Conservation (phyloP, 1,139 yeast species). For the Pichia sp. region DNA sequence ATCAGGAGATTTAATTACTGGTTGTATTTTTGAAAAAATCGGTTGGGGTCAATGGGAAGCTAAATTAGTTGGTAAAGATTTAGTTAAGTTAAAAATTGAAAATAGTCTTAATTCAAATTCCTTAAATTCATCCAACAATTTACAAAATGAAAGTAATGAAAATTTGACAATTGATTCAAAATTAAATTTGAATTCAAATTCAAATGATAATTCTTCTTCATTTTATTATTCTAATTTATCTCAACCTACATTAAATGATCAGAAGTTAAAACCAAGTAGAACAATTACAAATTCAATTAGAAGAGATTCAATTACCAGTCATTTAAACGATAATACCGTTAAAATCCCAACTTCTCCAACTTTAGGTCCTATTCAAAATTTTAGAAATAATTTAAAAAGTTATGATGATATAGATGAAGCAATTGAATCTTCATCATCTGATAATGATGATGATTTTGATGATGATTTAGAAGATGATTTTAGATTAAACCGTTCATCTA, state of each 20-base stretch:
- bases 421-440: slow-evolving; percentile 33
- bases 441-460: slow-evolving; percentile 28
- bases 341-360: slow-evolving; percentile 39
- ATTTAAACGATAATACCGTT: slow-evolving; percentile 41
- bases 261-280: slow-evolving; percentile 15
- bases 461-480: slow-evolving; percentile 22
- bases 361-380: slow-evolving; percentile 23
- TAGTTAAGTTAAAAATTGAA: slow-evolving; percentile 34
- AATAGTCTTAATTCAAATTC: slow-evolving; percentile 1
- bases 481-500: neutral
- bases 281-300: slow-evolving; percentile 34
- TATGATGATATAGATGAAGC: slow-evolving; percentile 30
- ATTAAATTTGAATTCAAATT: neutral
- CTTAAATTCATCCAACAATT: too few relatives aligned
- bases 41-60: slow-evolving; percentile 99
- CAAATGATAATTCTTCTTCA: too few relatives aligned
- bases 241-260: neutral
- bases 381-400: slow-evolving; percentile 25
- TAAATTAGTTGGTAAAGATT: slow-evolving; percentile 35
- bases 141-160: too few relatives aligned
- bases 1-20: slow-evolving; percentile 54
- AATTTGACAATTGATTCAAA: neutral
- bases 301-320: slow-evolving; percentile 53
- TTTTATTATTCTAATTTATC: too few relatives aligned
- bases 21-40: slow-evolving; percentile 78